Base-by-base conservation (phyloP, 345 rosid species). In the Pugionium dolabratum region DNA sequence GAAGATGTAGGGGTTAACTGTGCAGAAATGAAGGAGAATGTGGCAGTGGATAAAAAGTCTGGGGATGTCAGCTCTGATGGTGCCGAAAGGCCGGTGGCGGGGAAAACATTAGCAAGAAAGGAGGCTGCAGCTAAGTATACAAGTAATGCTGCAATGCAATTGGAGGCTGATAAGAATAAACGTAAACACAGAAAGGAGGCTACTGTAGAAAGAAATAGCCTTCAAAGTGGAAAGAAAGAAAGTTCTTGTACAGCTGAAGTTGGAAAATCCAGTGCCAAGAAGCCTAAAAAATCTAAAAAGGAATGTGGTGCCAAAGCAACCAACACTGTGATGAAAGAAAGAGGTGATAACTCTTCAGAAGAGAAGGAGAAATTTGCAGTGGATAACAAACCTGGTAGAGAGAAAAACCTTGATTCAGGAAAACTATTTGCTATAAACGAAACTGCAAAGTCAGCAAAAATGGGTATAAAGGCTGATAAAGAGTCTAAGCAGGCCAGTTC, bases 341-440 rank as follows among this genome's bases (percentile, higher is more conserved):
- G 64, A 39, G 69, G 48, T 46, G 67, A 52, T 47, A 65, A 63
- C 30, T 50, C 79, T 45, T 36, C 44, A 67, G 75, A 76, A 43
- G 85, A 81, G 59, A 77, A 81, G 69, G 92, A 87, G 78, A 85
- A 79, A 41, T 50, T 11, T 44, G 80, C 70, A 33, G 67, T 70
- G 70, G 50, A 59, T 39, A 39, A 59, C 7, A 39, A 27, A 53
- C 31, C 70, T 45, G 79, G 45, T 10, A 59, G 32, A 59, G 66
- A 72, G 47, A 59, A 70, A 68, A 47, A 33, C 68, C 45, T 26
- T 10, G 74, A 52, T 69, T 39, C 30, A 4, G 69, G 59, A 33
- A 64, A 72, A 52, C 58, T 60, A 35, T 67, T 35, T 61, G 65
- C 70, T 29, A 58, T 42, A 9, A 82, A 78, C 36, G 52, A 70